These are phyloP conservation scores for Pisolithus albus DNA, from an alignment of 768 basidiomycete genomes.

Conservation along the genomic window DNA sequence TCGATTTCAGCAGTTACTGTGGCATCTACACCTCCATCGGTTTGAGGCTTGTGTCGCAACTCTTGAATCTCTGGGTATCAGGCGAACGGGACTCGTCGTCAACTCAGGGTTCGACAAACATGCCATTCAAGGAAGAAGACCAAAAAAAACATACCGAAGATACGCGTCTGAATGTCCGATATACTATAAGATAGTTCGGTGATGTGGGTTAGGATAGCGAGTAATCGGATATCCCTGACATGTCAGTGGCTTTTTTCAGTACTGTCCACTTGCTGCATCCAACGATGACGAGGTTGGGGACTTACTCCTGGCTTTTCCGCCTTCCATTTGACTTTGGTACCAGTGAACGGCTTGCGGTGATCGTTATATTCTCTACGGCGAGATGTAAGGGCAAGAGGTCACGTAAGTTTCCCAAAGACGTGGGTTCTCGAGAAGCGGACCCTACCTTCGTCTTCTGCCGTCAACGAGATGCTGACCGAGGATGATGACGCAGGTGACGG, in stretches of 20 bases:
- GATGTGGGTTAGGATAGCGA: conserved; percentile 78
- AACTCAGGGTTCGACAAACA: conserved; percentile 3
- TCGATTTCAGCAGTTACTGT: conserved; percentile 69
- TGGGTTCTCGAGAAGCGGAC: conserved; percentile 17
- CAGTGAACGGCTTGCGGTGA: conserved; percentile 49
- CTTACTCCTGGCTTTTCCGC: conserved; percentile 64
- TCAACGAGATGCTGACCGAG: conserved; percentile 50
- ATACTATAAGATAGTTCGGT: conserved; percentile 83
- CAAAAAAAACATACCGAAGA: conserved; percentile 59
- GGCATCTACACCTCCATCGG: conserved; percentile 46
- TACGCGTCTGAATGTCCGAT: conserved; percentile 86
- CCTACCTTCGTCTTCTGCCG: conserved; percentile 60
- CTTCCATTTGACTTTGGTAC: conserved; percentile 40
- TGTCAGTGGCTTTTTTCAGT: conserved; percentile 19
- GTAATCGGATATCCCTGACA: conserved; percentile 62
- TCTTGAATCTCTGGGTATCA: conserved; percentile 74
- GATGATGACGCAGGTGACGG: conserved; percentile 38
- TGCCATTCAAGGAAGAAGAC: not conserved
- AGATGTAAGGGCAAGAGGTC: conserved; percentile 23
- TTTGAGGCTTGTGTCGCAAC: conserved; percentile 79
- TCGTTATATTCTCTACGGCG: conserved; percentile 61
- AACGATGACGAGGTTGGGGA: conserved; percentile 18
- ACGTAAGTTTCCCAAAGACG: conserved; percentile 28
- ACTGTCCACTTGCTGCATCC: conserved; percentile 21
- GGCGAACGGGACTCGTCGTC: conserved; percentile 4